Conservation (phyloP, 2,329 filamentous ascomycete species). For the Fusarium sp. region DNA sequence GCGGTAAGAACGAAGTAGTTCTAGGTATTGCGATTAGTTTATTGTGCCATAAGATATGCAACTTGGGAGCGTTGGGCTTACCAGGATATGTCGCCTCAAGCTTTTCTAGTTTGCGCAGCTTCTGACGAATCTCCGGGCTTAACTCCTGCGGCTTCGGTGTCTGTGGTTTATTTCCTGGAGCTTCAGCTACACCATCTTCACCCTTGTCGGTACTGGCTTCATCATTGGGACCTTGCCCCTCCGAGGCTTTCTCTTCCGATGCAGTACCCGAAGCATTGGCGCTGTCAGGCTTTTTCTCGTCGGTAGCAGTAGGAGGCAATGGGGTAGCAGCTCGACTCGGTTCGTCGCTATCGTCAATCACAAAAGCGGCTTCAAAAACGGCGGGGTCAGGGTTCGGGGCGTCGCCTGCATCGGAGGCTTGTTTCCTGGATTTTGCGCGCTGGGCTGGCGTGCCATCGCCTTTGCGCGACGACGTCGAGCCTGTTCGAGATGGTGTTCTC, state of each 20-base stretch:
- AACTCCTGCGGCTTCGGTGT: conserved; percentile 63
- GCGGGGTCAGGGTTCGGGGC: conserved; percentile 78
- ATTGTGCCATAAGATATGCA: neutral
- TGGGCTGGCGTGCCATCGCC: conserved; percentile 52
- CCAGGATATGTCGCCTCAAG: conserved; percentile 88
- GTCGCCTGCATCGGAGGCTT: conserved; percentile 53
- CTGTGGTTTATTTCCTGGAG: conserved; percentile 28
- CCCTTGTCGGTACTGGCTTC: conserved; percentile 39
- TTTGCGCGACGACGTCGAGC: conserved; percentile 54
- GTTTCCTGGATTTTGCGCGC: conserved; percentile 56
- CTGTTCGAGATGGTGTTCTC: conserved; percentile 55
- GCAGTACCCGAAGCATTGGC: conserved; percentile 25
- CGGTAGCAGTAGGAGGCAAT: conserved; percentile 53
- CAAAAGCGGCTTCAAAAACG: conserved; percentile 88
- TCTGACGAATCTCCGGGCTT: conserved; percentile 78
- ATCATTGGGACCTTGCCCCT: conserved; percentile 19
- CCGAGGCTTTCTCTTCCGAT: conserved; percentile 34
- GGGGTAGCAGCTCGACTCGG: conserved; percentile 72
- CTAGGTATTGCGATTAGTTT: conserved; percentile 50
- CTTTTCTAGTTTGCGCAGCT: conserved; percentile 88
- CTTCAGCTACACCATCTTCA: conserved; percentile 31
- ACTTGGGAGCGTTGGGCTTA: conserved; percentile 52
- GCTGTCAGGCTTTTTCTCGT: conserved; percentile 50
- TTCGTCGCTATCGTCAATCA: conserved; percentile 84
- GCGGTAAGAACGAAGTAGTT: conserved; percentile 90